These are phyloP conservation scores for Penicillium sp. DNA, from an alignment of 2,329 filamentous ascomycete genomes.

Conservation along the genomic window DNA sequence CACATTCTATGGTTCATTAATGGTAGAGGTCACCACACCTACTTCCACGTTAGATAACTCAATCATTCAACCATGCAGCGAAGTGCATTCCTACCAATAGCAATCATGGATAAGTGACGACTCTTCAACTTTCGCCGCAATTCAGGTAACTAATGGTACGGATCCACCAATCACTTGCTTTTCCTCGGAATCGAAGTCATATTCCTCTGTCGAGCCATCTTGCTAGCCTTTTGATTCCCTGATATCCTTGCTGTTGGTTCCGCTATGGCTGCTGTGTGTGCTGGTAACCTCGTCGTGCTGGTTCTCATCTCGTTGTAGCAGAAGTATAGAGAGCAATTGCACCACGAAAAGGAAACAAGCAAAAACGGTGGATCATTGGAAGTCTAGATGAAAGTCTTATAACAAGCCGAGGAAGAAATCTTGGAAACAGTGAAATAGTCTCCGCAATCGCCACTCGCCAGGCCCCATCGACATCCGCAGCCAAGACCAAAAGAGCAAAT, in stretches of 20 bases:
- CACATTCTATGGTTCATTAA: neutral
- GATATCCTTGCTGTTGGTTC: neutral
- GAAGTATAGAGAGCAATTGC: neutral
- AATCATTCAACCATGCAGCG: too few species aligned
- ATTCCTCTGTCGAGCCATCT: neutral
- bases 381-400: neutral
- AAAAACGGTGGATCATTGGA: neutral
- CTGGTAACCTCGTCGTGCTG: neutral
- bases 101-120: conserved; percentile 13
- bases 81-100: conserved; percentile 1
- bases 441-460: neutral
- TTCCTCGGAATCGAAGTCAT: neutral
- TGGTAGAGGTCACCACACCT: conserved; percentile 1
- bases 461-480: neutral
- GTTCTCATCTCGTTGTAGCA: neutral
- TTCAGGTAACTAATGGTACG: neutral
- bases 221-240: neutral
- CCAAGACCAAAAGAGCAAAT: neutral
- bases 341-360: neutral
- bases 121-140: conserved; percentile 14
- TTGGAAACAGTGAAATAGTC: neutral
- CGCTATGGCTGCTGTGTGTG: neutral
- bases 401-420: neutral
- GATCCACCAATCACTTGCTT: neutral
- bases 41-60: too few species aligned